A percentile compares a stretch with the other conserved stretches of the same genome.
These are phyloP conservation scores for Viola pubescens DNA, from an alignment of 441 rosid genomes.

Conservation along the genomic window DNA sequence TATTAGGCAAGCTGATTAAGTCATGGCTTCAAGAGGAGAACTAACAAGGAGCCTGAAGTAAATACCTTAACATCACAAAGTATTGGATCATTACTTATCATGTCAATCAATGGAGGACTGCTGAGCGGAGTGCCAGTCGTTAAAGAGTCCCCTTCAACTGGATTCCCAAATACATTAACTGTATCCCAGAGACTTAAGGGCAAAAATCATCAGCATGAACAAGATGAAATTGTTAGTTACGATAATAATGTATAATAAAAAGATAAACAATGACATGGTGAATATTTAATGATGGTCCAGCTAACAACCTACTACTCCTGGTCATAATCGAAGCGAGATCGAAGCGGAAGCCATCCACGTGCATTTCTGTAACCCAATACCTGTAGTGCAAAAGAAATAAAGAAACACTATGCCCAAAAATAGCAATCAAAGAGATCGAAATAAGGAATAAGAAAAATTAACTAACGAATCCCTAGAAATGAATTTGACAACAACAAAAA, in stretches of 20 bases:
- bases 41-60: constrained; percentile 1
- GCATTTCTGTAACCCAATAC: constrained; percentile 97
- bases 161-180: constrained; percentile 70
- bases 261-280: constrained; percentile 3
- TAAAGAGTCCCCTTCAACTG: constrained; percentile 53
- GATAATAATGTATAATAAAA: neutral
- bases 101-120: constrained; percentile 81
- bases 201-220: constrained; percentile 15
- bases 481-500: neutral
- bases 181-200: constrained; percentile 73
- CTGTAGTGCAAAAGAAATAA: constrained; percentile 37
- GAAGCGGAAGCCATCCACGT: constrained; percentile 76
- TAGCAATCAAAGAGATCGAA: neutral
- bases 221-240: neutral
- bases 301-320: constrained; percentile 71
- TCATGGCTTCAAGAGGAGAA: neutral
- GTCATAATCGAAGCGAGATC: constrained; percentile 98
- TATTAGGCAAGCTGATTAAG: neutral
- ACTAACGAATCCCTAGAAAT: neutral
- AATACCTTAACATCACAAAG: constrained; percentile 83
- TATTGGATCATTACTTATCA: constrained; percentile 91
- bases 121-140: constrained; percentile 76
- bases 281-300: constrained; percentile 8
- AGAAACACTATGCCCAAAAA: constrained; percentile 5
- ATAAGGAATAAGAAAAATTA: neutral